phyloP scores from a whole-genome alignment of 768 basidiomycete species.

The Trametes meyenii region DNA sequence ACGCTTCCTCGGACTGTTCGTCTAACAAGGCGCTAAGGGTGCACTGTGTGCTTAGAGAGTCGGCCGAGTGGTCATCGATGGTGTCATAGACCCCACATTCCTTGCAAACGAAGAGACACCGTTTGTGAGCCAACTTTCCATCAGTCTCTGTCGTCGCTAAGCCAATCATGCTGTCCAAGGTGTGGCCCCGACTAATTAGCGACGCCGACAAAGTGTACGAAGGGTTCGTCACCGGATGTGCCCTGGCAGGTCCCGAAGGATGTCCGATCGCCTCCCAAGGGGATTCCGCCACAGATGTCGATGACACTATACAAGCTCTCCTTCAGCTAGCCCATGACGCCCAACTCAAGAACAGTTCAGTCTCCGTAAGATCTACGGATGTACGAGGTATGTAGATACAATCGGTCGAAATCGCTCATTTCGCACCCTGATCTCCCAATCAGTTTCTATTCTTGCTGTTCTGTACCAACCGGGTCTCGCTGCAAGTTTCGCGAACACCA shows the following conservation, averaged over 20 bases:
- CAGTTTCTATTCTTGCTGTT: not conserved
- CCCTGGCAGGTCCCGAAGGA: conserved; percentile 11
- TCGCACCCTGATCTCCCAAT: not conserved
- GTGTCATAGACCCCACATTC: conserved; percentile 7
- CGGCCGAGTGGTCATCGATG: conserved; percentile 16
- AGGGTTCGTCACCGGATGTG: conserved; percentile 14
- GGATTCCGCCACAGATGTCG: not conserved
- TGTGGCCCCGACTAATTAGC: not conserved
- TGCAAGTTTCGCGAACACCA: conserved; percentile 5
- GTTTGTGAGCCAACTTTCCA: not conserved
- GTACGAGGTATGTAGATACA: too few relatives aligned
- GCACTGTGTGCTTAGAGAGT: conserved; percentile 4
- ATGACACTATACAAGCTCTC: not conserved
- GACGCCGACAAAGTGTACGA: conserved; percentile 10
- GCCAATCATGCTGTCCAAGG: not conserved
- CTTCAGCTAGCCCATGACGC: conserved; percentile 1
- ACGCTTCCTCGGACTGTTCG: not conserved
- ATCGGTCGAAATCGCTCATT: not conserved
- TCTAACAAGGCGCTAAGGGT: too few relatives aligned
- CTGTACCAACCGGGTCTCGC: not conserved
- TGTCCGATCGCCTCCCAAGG: conserved; percentile 11
- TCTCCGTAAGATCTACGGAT: too few relatives aligned
- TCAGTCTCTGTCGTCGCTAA: not conserved
- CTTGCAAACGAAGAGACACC: not conserved
- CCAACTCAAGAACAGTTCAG: too few relatives aligned